Percentiles rank a stretch among this genome's conserved stretches.
These are phyloP conservation scores for Linderniella brevidens DNA, from an alignment of 257 asterid species.

Conservation along the genomic window DNA sequence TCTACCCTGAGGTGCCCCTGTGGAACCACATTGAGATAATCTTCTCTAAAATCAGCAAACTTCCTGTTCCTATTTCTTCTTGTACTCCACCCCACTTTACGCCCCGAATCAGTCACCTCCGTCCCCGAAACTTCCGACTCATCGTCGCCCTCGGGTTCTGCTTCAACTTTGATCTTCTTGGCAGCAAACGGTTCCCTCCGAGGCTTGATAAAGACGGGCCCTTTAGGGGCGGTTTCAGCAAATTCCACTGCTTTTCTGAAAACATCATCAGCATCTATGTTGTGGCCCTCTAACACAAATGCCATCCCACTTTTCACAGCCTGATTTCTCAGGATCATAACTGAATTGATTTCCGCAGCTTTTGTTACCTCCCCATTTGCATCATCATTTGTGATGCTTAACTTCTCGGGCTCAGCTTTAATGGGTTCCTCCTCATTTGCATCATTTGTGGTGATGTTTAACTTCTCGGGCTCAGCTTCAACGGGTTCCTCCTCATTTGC, in stretches of 20 bases:
- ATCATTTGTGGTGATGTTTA: slow-evolving; percentile 10
- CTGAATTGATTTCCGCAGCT: slow-evolving; percentile 15
- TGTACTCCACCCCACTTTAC: slow-evolving; percentile 22
- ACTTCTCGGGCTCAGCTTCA: slow-evolving; percentile 12
- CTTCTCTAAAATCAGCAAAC: slow-evolving; percentile 22
- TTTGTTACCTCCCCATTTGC: slow-evolving; percentile 11
- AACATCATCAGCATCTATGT: slow-evolving; percentile 51
- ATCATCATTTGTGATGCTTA: slow-evolving; percentile 10
- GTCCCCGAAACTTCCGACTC: slow-evolving; percentile 10
- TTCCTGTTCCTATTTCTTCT: slow-evolving; percentile 21
- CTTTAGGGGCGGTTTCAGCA: slow-evolving; percentile 52
- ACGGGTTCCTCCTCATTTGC: slow-evolving; percentile 8
- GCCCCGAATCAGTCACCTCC: slow-evolving; percentile 14
- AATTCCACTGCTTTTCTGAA: slow-evolving; percentile 37
- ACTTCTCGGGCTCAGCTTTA: slow-evolving; percentile 7
- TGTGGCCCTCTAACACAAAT: slow-evolving; percentile 31
- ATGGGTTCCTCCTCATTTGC: background rate
- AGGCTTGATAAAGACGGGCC: slow-evolving; percentile 34
- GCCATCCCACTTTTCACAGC: slow-evolving; percentile 74
- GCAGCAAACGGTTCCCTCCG: slow-evolving; percentile 19
- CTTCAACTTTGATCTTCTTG: slow-evolving; percentile 17
- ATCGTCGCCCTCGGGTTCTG: slow-evolving; percentile 19
- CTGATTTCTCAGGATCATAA: slow-evolving; percentile 33
- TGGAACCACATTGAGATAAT: slow-evolving; percentile 39
- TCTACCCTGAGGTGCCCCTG: slow-evolving; percentile 69